phyloP scores from a whole-genome alignment of 1,284 basidiomycete genomes.

The Stereum hirsutum region DNA sequence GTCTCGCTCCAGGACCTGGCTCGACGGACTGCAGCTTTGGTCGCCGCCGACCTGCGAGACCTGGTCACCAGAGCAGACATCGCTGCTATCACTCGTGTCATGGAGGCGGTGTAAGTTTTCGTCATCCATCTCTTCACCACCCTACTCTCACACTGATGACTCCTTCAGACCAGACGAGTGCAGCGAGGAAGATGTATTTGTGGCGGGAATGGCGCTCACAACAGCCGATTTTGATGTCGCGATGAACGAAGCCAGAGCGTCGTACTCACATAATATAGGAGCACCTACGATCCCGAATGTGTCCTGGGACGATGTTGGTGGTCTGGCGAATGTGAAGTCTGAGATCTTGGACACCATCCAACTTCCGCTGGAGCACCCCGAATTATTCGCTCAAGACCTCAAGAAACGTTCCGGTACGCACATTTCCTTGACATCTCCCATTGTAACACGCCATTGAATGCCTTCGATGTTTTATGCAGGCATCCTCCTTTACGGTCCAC shows the following conservation, averaged over 20 bases:
- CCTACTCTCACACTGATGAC: background rate
- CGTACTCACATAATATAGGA: constrained; percentile 90
- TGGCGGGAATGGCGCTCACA: constrained; percentile 51
- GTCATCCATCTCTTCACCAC: background rate
- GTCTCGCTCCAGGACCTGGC: constrained; percentile 71
- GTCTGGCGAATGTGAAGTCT: constrained; percentile 79
- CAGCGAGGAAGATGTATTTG: constrained; percentile 19
- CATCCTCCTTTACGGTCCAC: constrained; percentile 86
- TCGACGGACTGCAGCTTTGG: constrained; percentile 86
- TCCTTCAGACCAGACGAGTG: constrained; percentile 4
- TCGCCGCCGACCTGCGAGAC: constrained; percentile 76
- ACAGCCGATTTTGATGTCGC: constrained; percentile 69
- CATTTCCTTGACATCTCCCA: background rate
- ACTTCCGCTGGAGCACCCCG: constrained; percentile 89
- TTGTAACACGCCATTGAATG: constrained; percentile 3
- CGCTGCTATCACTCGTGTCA: constrained; percentile 48
- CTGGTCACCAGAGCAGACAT: constrained; percentile 60
- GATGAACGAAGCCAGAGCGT: constrained; percentile 66
- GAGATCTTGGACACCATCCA: constrained; percentile 98
- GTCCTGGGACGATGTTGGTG: constrained; percentile 97
- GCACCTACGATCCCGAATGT: constrained; percentile 96
- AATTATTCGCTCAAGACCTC: constrained; percentile 86
- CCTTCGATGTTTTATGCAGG: constrained; percentile 32
- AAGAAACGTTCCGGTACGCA: constrained; percentile 87
- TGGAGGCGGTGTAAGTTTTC: constrained; percentile 29